These are phyloP conservation scores for Malbranchea cinnamomea DNA, from an alignment of 2,329 filamentous ascomycete species.

Conservation along the genomic window DNA sequence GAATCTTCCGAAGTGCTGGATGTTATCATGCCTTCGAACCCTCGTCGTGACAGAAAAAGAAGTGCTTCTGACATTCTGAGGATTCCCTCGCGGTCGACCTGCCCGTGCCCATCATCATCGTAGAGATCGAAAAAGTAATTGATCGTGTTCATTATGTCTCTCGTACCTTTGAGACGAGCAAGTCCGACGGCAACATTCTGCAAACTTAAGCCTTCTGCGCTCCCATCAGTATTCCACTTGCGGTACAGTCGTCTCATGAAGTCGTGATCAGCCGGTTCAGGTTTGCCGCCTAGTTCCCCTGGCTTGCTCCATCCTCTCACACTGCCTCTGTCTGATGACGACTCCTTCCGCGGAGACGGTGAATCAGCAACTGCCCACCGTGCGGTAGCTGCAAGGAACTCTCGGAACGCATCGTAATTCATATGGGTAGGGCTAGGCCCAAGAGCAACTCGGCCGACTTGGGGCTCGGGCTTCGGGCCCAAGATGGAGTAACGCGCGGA, in stretches of 20 bases:
- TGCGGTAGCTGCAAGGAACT: conserved; percentile 77
- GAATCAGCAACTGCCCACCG: conserved; percentile 90
- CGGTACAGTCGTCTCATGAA: conserved; percentile 80
- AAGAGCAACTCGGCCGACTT: conserved; percentile 74
- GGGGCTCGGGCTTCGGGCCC: conserved; percentile 41
- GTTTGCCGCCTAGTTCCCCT: conserved; percentile 40
- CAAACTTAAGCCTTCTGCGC: conserved; percentile 63
- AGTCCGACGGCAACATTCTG: conserved; percentile 87
- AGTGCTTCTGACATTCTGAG: conserved; percentile 86
- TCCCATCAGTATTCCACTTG: conserved; percentile 71
- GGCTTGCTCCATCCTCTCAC: conserved; percentile 36
- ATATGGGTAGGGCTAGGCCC: conserved; percentile 83
- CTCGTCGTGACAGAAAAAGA: conserved; percentile 78
- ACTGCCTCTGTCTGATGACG: conserved; percentile 36
- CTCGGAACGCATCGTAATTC: conserved; percentile 93
- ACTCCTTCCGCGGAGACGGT: conserved; percentile 43
- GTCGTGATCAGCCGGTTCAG: conserved; percentile 78
- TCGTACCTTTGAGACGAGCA: conserved; percentile 78
- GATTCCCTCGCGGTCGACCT: conserved; percentile 88
- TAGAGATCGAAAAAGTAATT: conserved; percentile 97
- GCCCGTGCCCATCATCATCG: conserved; percentile 81
- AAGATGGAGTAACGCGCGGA: conserved; percentile 24
- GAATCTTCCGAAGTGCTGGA: conserved; percentile 44
- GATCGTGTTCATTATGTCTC: conserved; percentile 95
- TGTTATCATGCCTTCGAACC: conserved; percentile 59